Evolutionary conservation across 371 early-diverging fungal genomes (phyloP), one percentile per base, ranked within the genome.

Genomic region (Mortierella sp.): DNA sequence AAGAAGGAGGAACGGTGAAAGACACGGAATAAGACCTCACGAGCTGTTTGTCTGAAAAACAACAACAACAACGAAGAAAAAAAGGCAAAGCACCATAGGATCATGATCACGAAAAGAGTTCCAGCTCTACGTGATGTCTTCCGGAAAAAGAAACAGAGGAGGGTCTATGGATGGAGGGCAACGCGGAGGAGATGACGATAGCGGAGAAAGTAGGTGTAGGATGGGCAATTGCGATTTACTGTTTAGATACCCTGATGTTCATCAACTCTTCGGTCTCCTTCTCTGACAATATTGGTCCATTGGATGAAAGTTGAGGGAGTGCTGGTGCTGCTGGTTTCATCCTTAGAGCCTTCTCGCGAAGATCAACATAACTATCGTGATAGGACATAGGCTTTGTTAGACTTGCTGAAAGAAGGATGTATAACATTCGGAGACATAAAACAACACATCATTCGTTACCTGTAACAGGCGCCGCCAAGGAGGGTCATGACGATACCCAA

Each of bases 401-500:
- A 34, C n/a, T n/a, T n/a, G n/a, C n/a, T n/a, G n/a, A n/a, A n/a
- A n/a, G n/a, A n/a, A n/a, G n/a, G n/a, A n/a, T n/a, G n/a, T n/a
- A n/a, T n/a, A n/a, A n/a, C n/a, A n/a, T n/a, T n/a, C n/a, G n/a
- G n/a, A n/a, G n/a, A n/a, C n/a, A n/a, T n/a, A n/a, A n/a, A n/a
- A n/a, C 8, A 18, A n/a, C 18, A 9, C 13, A 19, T 10, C 18
- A 45, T 30, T 54, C 46, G 24, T 34, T 70, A 76, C 66, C 78
- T 76, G 60, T 76, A 76, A 43, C 57, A 70, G 34, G 71, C 81
- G 43, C 96, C 95, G 58, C 96, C 96, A 24, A 79, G 27, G 18
- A 96, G 73, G 0, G 96, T 96, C 58, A 94, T 65, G 30, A 88
- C 61, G 58, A 95, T 93, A 58, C 96, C 94, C 30, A 90, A 61